Percentiles rank a stretch among this genome's conserved stretches.
Evolutionary conservation across 257 asterid genomes (phyloP).

Genomic region (Ilex asprella): DNA sequence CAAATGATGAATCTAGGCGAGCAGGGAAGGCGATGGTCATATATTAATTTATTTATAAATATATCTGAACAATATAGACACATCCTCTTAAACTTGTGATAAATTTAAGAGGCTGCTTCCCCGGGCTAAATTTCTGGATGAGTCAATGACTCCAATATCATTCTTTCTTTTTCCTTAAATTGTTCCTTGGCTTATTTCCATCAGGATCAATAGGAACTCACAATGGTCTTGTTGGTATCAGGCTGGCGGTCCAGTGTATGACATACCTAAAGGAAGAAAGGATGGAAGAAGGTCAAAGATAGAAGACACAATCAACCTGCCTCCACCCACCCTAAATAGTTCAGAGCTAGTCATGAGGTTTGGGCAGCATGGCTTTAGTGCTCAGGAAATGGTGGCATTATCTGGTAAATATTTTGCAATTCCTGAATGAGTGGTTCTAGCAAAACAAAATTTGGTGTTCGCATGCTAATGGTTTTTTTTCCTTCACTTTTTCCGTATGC

Average conservation of each 20-base stretch:
- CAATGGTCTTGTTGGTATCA: conserved; percentile 5
- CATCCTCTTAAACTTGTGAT: too few species aligned
- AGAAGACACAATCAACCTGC: conserved; percentile 76
- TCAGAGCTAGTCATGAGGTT: conserved; percentile 63
- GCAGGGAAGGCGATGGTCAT: too few species aligned
- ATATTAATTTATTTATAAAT: too few species aligned
- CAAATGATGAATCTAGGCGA: too few species aligned
- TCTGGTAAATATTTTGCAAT: conserved; percentile 43
- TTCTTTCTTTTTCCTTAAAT: too few species aligned
- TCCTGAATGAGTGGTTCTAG: neutral
- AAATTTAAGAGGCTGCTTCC: too few species aligned
- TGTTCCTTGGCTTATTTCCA: neutral
- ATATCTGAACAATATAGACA: too few species aligned
- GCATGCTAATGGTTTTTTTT: too few species aligned
- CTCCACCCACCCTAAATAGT: conserved; percentile 66
- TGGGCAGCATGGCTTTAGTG: conserved; percentile 67
- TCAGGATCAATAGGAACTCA: neutral
- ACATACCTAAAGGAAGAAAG: conserved; percentile 74
- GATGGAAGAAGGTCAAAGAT: conserved; percentile 83
- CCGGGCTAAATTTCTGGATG: too few species aligned
- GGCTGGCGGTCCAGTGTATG: conserved; percentile 89
- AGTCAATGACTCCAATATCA: too few species aligned
- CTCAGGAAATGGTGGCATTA: conserved; percentile 86
- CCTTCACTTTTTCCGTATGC: too few species aligned
- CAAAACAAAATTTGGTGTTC: too few species aligned